A percentile compares a stretch with the other conserved stretches of the same genome.
Evolutionary conservation across 805 yeast genomes (phyloP).

Genomic region (Dipodascus albidus): DNA sequence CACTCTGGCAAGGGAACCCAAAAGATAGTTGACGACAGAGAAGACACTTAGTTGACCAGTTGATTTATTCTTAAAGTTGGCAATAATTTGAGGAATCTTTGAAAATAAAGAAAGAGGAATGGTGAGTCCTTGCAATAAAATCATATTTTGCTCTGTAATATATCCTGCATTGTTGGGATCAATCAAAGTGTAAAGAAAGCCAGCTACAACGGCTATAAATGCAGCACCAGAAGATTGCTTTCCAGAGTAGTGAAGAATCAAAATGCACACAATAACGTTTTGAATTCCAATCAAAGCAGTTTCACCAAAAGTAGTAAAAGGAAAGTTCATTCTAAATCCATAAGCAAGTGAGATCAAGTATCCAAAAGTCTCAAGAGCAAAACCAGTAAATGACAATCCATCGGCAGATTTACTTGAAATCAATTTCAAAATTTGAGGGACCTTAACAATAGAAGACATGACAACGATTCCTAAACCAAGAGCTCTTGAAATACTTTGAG

Average conservation of each 20-base stretch:
- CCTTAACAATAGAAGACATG: conserved; percentile 28
- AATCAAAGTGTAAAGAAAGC: conserved; percentile 13
- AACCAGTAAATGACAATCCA: conserved; percentile 27
- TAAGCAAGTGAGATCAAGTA: conserved; percentile 28
- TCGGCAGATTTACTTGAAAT: conserved; percentile 23
- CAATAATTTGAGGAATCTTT: conserved; percentile 30
- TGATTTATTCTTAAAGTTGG: conserved; percentile 25
- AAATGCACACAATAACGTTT: conserved; percentile 23
- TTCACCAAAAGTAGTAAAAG: conserved; percentile 32
- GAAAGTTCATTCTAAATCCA: conserved; percentile 26
- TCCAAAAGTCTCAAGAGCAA: conserved; percentile 26
- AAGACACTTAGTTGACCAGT: conserved; percentile 31
- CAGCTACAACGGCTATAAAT: conserved; percentile 16
- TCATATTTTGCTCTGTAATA: conserved; percentile 16
- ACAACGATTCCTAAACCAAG: conserved; percentile 29
- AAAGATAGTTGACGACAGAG: conserved; percentile 27
- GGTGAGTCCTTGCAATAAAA: conserved; percentile 23
- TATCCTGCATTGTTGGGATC: conserved; percentile 17
- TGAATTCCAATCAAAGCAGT: conserved; percentile 27
- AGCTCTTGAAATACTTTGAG: conserved; percentile 24
- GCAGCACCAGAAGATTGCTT: conserved; percentile 10
- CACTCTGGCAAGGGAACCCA: conserved; percentile 30
- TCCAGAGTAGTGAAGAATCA: conserved; percentile 21
- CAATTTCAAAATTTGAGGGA: conserved; percentile 32
- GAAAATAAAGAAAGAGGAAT: conserved; percentile 28